Percentiles rank a stretch among this genome's conserved stretches.
phyloP scores from a whole-genome alignment of 352 stramenopile genomes.

The Phytophthora macrochlamydospora region DNA sequence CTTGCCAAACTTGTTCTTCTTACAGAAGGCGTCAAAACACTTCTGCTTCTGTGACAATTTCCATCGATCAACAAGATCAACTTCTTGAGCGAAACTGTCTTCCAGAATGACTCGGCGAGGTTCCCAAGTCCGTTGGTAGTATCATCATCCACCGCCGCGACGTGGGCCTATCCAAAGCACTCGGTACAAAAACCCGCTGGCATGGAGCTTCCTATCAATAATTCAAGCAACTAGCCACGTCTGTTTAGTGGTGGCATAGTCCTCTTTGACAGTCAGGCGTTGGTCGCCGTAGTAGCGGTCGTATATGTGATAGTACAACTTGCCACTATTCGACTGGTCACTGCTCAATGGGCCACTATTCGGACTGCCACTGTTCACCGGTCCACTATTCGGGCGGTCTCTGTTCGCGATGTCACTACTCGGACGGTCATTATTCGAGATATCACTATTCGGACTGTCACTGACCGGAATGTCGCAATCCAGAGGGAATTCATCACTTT shows the following conservation, averaged over 20 bases:
- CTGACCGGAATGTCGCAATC: too few relatives aligned
- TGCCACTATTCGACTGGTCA: too few relatives aligned
- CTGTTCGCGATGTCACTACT: too few relatives aligned
- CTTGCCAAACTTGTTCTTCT: neutral
- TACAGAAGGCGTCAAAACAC: neutral
- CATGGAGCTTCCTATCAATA: neutral
- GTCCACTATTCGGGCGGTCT: too few relatives aligned
- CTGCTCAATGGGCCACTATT: too few relatives aligned
- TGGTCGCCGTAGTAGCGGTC: neutral
- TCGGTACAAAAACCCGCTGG: neutral
- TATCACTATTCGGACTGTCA: too few relatives aligned
- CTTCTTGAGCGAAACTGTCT: neutral
- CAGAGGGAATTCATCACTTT: too few relatives aligned
- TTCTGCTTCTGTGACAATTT: neutral
- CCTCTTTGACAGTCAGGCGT: neutral
- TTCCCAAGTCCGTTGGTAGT: neutral
- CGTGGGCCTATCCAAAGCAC: slow-evolving; percentile 3
- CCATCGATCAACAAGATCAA: neutral
- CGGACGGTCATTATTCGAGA: too few relatives aligned
- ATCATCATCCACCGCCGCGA: neutral
- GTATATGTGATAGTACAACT: slow-evolving; percentile 3
- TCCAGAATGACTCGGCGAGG: neutral
- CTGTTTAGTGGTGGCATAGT: slow-evolving; percentile 3
- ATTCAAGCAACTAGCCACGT: slow-evolving; percentile 3
- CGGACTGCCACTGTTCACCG: too few relatives aligned